phyloP scores from a whole-genome alignment of 2,329 filamentous ascomycete species.

The Hypoxylon sp. region DNA sequence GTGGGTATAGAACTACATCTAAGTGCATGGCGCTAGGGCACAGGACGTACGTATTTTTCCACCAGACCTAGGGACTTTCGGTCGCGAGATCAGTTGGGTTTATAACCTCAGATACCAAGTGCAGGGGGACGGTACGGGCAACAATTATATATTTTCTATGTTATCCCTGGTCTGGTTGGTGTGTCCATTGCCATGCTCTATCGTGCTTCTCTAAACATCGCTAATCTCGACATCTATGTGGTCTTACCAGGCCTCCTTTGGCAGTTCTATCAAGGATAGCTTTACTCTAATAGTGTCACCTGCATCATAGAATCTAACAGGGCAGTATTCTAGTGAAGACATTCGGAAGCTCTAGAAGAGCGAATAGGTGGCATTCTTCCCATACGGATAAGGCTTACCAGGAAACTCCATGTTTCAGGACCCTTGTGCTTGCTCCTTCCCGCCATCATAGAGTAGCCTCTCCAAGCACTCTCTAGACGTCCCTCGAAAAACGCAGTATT shows the following conservation, averaged over 20 bases:
- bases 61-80: constrained; percentile 2
- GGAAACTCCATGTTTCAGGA: background rate
- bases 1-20: background rate
- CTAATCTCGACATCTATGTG: background rate
- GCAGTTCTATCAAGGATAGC: background rate
- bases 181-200: background rate
- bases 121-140: background rate
- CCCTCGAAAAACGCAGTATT: background rate
- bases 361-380: too few species aligned
- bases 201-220: background rate
- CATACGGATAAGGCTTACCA: background rate
- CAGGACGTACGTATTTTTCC: background rate
- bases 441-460: background rate
- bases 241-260: background rate
- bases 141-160: constrained; percentile 13
- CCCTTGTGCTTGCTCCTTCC: too few species aligned
- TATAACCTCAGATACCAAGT: constrained; percentile 12
- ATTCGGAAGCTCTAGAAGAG: too few species aligned
- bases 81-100: constrained; percentile 12
- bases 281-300: background rate
- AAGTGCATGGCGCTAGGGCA: background rate
- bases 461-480: background rate
- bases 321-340: too few species aligned
- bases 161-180: background rate
- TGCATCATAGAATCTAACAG: background rate